These are phyloP conservation scores for Dictyostelium firmibasis DNA, from an alignment of 78 protist species.

Conservation along the genomic window DNA sequence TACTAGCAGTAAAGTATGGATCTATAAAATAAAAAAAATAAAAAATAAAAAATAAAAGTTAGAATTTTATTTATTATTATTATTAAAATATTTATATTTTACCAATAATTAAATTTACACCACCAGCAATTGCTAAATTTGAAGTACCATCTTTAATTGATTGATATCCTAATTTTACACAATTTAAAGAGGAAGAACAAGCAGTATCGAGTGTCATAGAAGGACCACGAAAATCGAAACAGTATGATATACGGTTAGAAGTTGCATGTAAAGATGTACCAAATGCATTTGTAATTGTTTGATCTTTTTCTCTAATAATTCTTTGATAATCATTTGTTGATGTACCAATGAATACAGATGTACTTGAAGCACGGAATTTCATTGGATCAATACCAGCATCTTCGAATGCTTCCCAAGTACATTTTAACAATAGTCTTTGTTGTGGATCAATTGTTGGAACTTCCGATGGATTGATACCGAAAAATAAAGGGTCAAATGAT, in stretches of 20 bases:
- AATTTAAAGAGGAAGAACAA: conserved; percentile 35
- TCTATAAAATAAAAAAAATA: not conserved
- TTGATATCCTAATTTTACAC: not conserved
- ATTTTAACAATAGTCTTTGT: conserved; percentile 1
- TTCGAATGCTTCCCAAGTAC: conserved; percentile 40
- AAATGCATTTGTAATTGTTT: not conserved
- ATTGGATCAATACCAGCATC: not conserved
- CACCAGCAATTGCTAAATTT: conserved; percentile 36
- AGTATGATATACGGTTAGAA: conserved; percentile 23
- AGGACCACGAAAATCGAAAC: conserved; percentile 58
- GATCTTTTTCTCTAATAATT: not conserved
- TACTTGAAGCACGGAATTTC: conserved; percentile 20
- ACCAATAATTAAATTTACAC: conserved; percentile 9
- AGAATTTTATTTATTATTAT: not conserved
- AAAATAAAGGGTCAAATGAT: conserved; percentile 17
- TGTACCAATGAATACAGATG: conserved; percentile 29
- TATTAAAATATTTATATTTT: not conserved
- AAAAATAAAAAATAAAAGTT: not conserved
- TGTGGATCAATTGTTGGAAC: conserved; percentile 11
- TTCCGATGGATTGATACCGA: conserved; percentile 3
- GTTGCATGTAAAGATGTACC: not conserved
- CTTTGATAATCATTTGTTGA: not conserved
- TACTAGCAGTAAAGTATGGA: not conserved
- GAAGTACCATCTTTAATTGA: conserved; percentile 4
- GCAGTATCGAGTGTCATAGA: conserved; percentile 55